Percentiles rank a stretch among this genome's conserved stretches.
phyloP scores from a whole-genome alignment of 768 basidiomycete species.

The Clathrus columnatus region DNA sequence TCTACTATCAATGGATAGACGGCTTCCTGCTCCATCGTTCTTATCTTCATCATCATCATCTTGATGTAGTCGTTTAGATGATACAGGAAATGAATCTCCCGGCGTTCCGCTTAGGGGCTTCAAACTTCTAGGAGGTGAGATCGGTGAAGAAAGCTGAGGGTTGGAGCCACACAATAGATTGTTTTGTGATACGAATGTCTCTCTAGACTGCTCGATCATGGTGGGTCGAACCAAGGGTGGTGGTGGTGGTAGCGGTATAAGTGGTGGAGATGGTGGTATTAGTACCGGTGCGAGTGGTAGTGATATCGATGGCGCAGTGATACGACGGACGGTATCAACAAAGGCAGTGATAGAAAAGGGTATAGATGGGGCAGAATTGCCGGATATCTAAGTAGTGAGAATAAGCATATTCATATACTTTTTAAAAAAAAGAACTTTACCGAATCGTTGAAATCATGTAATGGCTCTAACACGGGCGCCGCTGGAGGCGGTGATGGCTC shows the following conservation, averaged over 20 bases:
- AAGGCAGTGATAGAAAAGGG: not conserved
- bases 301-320: not conserved
- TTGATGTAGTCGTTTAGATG: not conserved
- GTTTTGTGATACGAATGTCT: not conserved
- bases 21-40: not conserved
- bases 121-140: slow-evolving; percentile 3
- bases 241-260: not conserved
- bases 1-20: not conserved
- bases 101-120: not conserved
- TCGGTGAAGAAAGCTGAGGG: slow-evolving; percentile 6
- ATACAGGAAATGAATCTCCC: not conserved
- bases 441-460: slow-evolving; percentile 5
- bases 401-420: not conserved
- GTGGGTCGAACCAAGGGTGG: not conserved
- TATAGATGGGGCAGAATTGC: slow-evolving; percentile 5
- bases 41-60: not conserved
- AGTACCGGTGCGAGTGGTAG: not conserved
- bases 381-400: not conserved
- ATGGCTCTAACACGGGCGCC: not conserved
- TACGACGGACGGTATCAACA: not conserved
- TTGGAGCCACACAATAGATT: not conserved
- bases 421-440: not conserved
- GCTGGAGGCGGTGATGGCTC: slow-evolving; percentile 5
- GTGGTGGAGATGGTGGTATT: too few species aligned
- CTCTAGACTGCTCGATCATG: not conserved